Evolutionary conservation across 2,329 filamentous ascomycete species (phyloP), one percentile per base, ranked within the genome.

Genomic region (Xylariaceae sp.): DNA sequence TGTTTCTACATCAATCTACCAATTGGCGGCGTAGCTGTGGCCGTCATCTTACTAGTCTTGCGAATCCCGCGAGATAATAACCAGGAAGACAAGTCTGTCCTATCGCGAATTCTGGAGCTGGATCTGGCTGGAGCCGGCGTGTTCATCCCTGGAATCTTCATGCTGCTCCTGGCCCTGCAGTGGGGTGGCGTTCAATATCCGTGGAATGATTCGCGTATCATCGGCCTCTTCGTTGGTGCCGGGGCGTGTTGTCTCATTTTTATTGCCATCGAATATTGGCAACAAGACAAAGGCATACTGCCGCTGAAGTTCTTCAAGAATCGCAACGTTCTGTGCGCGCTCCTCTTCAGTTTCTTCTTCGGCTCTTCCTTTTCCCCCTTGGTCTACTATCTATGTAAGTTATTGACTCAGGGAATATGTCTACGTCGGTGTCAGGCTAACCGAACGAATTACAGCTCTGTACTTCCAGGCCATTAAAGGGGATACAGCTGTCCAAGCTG

Each of bases 381-480:
- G 66, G 71, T 74, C 4, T 78, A 78, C 67, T 80, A 75, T 64
- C 68, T 82, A 4, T 77, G 79, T 9, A 72, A 81, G 57, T 82
- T 77, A 76, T 81, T 79, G 30, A 34, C 17, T 37, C 11, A 39
- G 13, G 11, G 49, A 35, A 49, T n/a, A 35, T 48, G 10, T 37
- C 30, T 18, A 15, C 4, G 18, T n/a, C 13, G 15, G 8, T 39
- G 13, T 30, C 9, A 11, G 23, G 42, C 55, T 57, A 53, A 57
- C 34, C 11, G 5, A 17, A 23, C n/a, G 30, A 50, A 30, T 7
- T 44, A 23, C 55, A 78, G 78, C 80, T 2, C 72, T 82, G 15
- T 82, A 80, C 68, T 82, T 82, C 72, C 80, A 83, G 62, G 78
- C 79, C 34, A 78, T 83, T 58, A 76, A 81, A 62, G 79, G 78